Evolutionary conservation across 2,329 filamentous ascomycete species (phyloP).

Genomic region (Colletotrichum godetiae): DNA sequence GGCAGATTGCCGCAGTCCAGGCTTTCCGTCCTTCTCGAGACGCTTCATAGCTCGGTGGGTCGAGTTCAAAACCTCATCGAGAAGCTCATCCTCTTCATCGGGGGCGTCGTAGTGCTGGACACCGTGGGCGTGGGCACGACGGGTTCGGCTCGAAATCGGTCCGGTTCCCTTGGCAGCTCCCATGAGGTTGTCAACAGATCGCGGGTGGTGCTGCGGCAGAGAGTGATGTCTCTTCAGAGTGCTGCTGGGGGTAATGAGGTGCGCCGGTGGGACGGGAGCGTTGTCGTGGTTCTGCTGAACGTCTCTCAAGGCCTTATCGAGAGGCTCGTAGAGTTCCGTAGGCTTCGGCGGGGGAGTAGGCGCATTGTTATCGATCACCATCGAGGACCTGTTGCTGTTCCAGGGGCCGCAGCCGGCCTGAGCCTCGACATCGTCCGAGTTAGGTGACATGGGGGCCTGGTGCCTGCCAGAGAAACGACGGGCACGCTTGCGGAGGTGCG

Average conservation of each 20-base stretch:
- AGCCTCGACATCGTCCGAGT: slow-evolving; percentile 89
- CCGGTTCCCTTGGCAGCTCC: slow-evolving; percentile 63
- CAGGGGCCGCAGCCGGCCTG: slow-evolving; percentile 92
- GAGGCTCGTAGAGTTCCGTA: slow-evolving; percentile 66
- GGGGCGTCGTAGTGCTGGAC: slow-evolving; percentile 92
- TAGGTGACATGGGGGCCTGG: slow-evolving; percentile 81
- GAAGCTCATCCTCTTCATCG: slow-evolving; percentile 94
- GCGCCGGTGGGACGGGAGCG: slow-evolving; percentile 62
- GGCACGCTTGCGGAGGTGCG: slow-evolving; percentile 92
- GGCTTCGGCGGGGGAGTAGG: slow-evolving; percentile 63
- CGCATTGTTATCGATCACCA: slow-evolving; percentile 74
- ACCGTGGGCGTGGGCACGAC: slow-evolving; percentile 82
- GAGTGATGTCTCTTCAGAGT: slow-evolving; percentile 75
- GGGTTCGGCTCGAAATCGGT: slow-evolving; percentile 82
- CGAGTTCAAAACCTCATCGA: slow-evolving; percentile 87
- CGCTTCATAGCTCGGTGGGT: slow-evolving; percentile 80
- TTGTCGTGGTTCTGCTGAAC: slow-evolving; percentile 62
- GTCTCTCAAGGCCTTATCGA: slow-evolving; percentile 69
- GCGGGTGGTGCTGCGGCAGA: slow-evolving; percentile 67
- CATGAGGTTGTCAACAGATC: slow-evolving; percentile 72
- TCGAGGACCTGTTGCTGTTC: slow-evolving; percentile 86
- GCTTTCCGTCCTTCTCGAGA: slow-evolving; percentile 67
- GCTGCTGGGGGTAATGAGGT: slow-evolving; percentile 61
- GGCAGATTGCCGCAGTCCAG: slow-evolving; percentile 69
- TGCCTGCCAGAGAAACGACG: slow-evolving; percentile 92